Conservation (phyloP, 495 filamentous ascomycete species). For the Penicillium paradoxum region DNA sequence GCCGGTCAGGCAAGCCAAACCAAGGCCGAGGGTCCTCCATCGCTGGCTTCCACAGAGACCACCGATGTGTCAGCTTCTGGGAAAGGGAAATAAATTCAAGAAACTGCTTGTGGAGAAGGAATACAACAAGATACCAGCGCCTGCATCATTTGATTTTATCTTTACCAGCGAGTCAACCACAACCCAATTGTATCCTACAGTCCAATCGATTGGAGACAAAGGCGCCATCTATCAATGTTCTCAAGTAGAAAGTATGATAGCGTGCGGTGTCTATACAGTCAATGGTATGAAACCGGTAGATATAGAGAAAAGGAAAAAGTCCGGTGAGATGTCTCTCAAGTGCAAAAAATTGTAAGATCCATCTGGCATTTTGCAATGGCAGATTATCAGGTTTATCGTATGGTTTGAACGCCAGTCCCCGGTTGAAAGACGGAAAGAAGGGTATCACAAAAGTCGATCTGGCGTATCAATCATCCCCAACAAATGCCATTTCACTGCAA, state of each 20-base stretch:
- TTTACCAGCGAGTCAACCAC: conserved; percentile 3
- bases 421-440: not conserved
- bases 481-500: conserved; percentile 8
- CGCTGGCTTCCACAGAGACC: conserved; percentile 4
- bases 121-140: conserved; percentile 4
- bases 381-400: not conserved
- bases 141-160: conserved; percentile 7
- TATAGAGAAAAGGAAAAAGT: not conserved
- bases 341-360: not conserved
- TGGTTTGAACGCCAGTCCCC: not conserved
- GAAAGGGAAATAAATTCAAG: not conserved
- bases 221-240: not conserved
- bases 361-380: not conserved
- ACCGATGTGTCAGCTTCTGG: conserved; percentile 3
- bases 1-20: conserved; percentile 10
- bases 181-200: conserved; percentile 6
- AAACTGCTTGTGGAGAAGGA: not conserved
- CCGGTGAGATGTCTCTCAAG: not conserved
- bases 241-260: not conserved
- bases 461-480: not conserved
- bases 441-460: not conserved
- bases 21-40: conserved; percentile 11
- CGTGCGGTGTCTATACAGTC: not conserved
- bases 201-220: not conserved
- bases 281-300: not conserved